phyloP scores from a whole-genome alignment of 306 rosid species.

The Mimosa bimucronata region DNA sequence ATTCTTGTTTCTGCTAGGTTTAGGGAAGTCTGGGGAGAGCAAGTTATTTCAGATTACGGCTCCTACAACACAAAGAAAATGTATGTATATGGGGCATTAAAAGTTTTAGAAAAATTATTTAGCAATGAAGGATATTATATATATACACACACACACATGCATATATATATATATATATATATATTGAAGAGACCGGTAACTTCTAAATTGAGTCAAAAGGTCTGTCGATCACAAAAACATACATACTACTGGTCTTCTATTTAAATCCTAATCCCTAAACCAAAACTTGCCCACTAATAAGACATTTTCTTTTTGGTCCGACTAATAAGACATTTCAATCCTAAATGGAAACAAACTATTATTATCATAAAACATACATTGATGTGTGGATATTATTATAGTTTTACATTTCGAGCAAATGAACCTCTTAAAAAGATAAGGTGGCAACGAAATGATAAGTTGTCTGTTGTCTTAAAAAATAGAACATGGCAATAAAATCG shows the following conservation, averaged over 20 bases:
- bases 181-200: neutral
- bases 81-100: neutral
- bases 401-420: neutral
- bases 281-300: constrained; percentile 49
- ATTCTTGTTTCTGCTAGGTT: too few relatives aligned
- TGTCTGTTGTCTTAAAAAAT: neutral
- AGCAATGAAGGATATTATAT: too few relatives aligned
- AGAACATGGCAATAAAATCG: neutral
- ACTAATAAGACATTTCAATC: too few relatives aligned
- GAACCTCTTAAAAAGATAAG: neutral
- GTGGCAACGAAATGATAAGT: neutral
- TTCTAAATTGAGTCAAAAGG: neutral
- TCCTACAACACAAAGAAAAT: neutral
- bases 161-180: too few relatives aligned
- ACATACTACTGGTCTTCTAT: too few relatives aligned
- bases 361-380: neutral
- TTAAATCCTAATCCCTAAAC: neutral
- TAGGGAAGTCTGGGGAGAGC: neutral
- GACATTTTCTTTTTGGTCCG: too few relatives aligned
- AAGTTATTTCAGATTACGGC: neutral
- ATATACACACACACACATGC: too few relatives aligned
- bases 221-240: too few relatives aligned
- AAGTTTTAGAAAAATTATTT: too few relatives aligned
- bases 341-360: neutral
- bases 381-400: neutral